Evolutionary conservation across 331 rosid genomes (phyloP).

Genomic region (Prunus yedoensis): DNA sequence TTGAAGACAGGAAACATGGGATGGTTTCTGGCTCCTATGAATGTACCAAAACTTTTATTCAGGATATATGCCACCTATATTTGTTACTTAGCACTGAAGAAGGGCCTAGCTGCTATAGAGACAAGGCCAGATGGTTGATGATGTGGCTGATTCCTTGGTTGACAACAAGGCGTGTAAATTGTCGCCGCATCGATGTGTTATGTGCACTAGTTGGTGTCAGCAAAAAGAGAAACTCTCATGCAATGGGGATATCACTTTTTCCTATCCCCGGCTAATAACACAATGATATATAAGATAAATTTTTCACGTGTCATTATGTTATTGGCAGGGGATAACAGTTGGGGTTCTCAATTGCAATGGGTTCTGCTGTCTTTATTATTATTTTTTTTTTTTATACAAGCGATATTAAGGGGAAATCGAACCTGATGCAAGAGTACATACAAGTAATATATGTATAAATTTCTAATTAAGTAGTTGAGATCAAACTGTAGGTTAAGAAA

Average conservation of each 20-base stretch:
- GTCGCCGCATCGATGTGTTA: background rate
- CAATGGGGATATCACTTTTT: too few species aligned
- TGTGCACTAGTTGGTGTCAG: background rate
- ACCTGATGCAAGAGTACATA: too few species aligned
- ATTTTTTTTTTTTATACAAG: too few species aligned
- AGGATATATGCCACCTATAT: constrained; percentile 4
- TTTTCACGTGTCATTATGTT: accelerated
- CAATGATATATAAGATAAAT: too few species aligned
- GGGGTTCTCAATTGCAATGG: too few species aligned
- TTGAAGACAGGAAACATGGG: constrained; percentile 15
- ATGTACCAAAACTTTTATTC: constrained; percentile 5
- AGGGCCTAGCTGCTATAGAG: background rate
- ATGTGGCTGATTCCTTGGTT: background rate
- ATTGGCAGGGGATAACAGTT: accelerated
- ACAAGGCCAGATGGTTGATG: background rate
- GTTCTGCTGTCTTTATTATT: too few species aligned
- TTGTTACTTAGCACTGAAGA: background rate
- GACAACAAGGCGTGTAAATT: background rate
- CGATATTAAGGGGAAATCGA: too few species aligned
- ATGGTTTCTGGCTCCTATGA: constrained; percentile 13
- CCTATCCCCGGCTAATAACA: accelerated
- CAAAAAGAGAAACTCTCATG: background rate
- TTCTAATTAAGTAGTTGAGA: background rate
- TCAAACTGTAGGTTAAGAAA: too few species aligned
- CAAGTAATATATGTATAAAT: too few species aligned